Evolutionary conservation across 345 rosid species (phyloP).

Genomic region (Populus deltoides): DNA sequence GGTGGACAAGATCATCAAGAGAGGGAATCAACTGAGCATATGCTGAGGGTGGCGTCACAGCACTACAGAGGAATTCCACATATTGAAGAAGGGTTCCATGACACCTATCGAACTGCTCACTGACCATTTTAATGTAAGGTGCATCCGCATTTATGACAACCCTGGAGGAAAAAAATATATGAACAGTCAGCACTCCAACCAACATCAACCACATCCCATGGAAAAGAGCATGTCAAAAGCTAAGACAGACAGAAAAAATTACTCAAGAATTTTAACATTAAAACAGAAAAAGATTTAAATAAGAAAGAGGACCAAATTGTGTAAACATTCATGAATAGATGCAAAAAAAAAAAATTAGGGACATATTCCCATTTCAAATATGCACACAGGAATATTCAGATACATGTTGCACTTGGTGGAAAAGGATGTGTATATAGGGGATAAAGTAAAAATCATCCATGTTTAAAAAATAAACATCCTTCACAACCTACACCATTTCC

Average conservation of each 20-base stretch:
- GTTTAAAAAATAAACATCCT: neutral
- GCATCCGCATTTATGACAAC: slow-evolving; percentile 90
- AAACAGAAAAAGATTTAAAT: neutral
- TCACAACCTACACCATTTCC: neutral
- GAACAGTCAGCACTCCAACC: neutral
- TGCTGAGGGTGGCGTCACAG: slow-evolving; percentile 67
- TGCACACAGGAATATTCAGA: neutral
- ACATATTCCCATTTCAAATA: neutral
- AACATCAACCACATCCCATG: neutral
- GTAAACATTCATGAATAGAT: neutral
- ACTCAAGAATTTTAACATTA: neutral
- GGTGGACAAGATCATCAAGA: slow-evolving; percentile 79
- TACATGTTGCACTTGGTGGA: neutral
- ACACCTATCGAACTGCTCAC: slow-evolving; percentile 97
- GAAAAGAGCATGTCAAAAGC: neutral
- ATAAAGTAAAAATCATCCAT: neutral
- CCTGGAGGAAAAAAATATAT: slow-evolving; percentile 44
- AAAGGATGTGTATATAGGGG: neutral
- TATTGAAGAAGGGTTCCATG: slow-evolving; percentile 99
- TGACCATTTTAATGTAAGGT: slow-evolving; percentile 97
- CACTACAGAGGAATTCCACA: slow-evolving; percentile 89
- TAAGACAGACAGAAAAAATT: neutral
- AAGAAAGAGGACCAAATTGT: neutral
- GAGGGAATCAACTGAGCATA: slow-evolving; percentile 84
- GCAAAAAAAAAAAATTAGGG: neutral